phyloP scores from a whole-genome alignment of 495 filamentous ascomycete species.

The Aspergillus carlsbadensis region DNA sequence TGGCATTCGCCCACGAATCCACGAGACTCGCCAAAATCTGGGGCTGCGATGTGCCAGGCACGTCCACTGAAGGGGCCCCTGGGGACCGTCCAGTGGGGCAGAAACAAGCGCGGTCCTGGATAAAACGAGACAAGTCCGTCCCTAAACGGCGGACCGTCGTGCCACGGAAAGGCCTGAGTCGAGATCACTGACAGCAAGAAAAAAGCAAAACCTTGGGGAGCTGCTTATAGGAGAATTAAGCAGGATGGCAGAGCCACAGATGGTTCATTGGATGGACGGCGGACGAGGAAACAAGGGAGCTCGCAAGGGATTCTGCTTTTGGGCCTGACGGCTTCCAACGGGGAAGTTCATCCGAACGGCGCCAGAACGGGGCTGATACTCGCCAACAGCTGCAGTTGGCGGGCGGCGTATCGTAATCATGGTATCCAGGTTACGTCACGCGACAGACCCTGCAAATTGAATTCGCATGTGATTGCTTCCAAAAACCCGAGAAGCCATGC shows the following conservation, averaged over 20 bases:
- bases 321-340: slow-evolving; percentile 4
- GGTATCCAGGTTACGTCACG: slow-evolving; percentile 41
- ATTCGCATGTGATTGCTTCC: slow-evolving; percentile 45
- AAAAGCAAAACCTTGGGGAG: slow-evolving; percentile 6
- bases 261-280: slow-evolving; percentile 6
- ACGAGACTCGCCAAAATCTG: neutral
- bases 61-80: slow-evolving; percentile 8
- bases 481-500: slow-evolving; percentile 17
- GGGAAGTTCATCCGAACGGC: slow-evolving; percentile 18
- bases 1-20: neutral
- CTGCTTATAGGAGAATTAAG: slow-evolving; percentile 12
- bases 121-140: neutral
- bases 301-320: slow-evolving; percentile 12
- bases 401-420: slow-evolving; percentile 21
- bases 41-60: slow-evolving; percentile 10
- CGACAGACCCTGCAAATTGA: slow-evolving; percentile 21
- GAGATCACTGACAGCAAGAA: neutral
- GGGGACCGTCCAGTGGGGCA: slow-evolving; percentile 5
- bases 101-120: neutral
- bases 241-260: slow-evolving; percentile 2
- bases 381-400: neutral
- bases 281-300: slow-evolving; percentile 1
- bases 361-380: slow-evolving; percentile 5
- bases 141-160: slow-evolving; percentile 4
- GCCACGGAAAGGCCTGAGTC: slow-evolving; percentile 9